Conservation (phyloP, 139 green algal species). For the Chlamydomonas sp. region DNA sequence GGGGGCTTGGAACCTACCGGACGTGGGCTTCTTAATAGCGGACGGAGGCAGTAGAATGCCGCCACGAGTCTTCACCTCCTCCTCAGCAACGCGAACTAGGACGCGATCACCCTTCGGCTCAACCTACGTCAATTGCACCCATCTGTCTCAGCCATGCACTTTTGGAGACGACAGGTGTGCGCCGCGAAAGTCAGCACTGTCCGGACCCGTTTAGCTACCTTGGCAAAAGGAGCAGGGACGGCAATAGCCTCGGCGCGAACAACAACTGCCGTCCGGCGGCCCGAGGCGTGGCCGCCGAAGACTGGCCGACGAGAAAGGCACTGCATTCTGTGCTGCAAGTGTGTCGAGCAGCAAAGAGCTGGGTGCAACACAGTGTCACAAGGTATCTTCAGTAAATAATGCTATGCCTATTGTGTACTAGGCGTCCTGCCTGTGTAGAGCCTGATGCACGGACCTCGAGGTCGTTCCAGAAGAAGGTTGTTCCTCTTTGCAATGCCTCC, state of each 20-base stretch:
- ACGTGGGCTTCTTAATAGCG: slow-evolving; percentile 87
- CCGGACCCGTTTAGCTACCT: slow-evolving; percentile 36
- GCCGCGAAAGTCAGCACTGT: background rate
- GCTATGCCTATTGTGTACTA: no score
- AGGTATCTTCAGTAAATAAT: no score
- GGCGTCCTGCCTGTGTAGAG: no score
- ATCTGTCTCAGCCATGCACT: no score
- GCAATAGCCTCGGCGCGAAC: slow-evolving; percentile 42
- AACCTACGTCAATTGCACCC: slow-evolving; percentile 53
- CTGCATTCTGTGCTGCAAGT: slow-evolving; percentile 10
- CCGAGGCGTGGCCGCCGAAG: slow-evolving; percentile 11
- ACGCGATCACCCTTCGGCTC: slow-evolving; percentile 89
- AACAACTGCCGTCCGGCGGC: slow-evolving; percentile 17
- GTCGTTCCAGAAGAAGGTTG: no score
- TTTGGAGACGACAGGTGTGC: background rate
- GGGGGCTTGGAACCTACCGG: slow-evolving; percentile 41
- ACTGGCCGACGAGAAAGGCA: slow-evolving; percentile 29
- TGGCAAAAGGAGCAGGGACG: slow-evolving; percentile 48
- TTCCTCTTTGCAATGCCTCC: no score
- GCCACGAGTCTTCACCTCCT: slow-evolving; percentile 84
- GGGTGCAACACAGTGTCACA: no score
- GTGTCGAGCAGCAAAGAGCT: no score
- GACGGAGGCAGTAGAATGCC: slow-evolving; percentile 92
- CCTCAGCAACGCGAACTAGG: slow-evolving; percentile 85
- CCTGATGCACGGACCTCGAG: no score